Conservation (phyloP, 2,329 filamentous ascomycete genomes). For the Nothophoma quercina region DNA sequence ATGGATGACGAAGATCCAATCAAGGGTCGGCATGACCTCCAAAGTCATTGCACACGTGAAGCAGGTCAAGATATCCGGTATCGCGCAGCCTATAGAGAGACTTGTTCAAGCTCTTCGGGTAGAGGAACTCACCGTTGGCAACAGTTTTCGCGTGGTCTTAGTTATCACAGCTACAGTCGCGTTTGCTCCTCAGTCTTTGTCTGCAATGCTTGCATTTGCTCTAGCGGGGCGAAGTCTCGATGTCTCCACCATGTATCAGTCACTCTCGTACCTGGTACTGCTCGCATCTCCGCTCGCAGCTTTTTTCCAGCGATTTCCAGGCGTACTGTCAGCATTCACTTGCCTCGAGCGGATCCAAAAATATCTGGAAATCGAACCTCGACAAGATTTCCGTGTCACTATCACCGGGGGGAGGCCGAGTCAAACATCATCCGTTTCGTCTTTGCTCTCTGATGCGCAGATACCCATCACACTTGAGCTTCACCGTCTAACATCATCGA, state of each 20-base stretch:
- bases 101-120: slow-evolving; percentile 47
- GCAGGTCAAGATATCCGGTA: slow-evolving; percentile 50
- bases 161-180: background rate
- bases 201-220: slow-evolving; percentile 6
- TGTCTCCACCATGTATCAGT: slow-evolving; percentile 3
- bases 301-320: slow-evolving; percentile 2
- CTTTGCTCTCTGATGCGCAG: too few species aligned
- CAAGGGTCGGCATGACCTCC: slow-evolving; percentile 34
- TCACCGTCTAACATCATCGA: background rate
- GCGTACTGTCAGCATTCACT: background rate
- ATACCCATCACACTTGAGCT: too few species aligned
- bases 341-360: slow-evolving; percentile 3
- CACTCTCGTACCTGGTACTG: slow-evolving; percentile 5
- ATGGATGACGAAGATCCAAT: slow-evolving; percentile 38
- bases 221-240: background rate
- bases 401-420: too few species aligned
- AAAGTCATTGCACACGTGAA: slow-evolving; percentile 49
- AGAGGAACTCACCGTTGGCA: slow-evolving; percentile 38
- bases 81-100: slow-evolving; percentile 39
- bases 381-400: slow-evolving; percentile 1
- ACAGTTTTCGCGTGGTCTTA: background rate
- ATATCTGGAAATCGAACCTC: background rate
- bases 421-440: too few species aligned
- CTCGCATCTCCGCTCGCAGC: background rate
- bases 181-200: background rate